These are phyloP conservation scores for Nymphaea colorata DNA, from an alignment of 164 flowering plant species.

Conservation along the genomic window DNA sequence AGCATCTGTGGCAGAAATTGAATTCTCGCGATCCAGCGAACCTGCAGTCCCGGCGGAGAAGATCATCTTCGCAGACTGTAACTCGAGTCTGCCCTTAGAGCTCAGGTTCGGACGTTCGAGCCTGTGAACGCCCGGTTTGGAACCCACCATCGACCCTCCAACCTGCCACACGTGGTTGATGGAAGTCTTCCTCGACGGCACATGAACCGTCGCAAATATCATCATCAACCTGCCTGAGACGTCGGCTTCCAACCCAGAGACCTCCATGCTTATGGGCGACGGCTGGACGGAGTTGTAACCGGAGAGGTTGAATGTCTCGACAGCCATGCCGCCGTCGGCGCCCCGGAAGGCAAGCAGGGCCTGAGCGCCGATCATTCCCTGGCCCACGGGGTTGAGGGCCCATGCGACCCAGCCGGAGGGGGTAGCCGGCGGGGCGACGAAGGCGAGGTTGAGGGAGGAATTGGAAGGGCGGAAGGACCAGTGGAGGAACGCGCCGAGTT, in stretches of 20 bases:
- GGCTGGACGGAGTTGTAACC: slow-evolving; percentile 4
- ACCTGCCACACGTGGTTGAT: slow-evolving; percentile 87
- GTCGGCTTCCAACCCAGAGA: slow-evolving; percentile 14
- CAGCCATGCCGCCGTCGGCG: not conserved
- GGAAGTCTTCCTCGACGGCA: slow-evolving; percentile 18
- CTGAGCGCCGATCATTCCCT: slow-evolving; percentile 2
- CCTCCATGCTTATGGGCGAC: slow-evolving; percentile 22
- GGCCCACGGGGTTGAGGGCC: not conserved
- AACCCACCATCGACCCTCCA: slow-evolving; percentile 24
- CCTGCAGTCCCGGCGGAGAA: not conserved
- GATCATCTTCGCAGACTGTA: not conserved
- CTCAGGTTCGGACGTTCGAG: not conserved
- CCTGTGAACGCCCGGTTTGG: not conserved
- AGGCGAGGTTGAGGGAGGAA: slow-evolving; percentile 1
- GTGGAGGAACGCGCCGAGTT: not conserved
- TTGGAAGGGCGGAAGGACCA: slow-evolving; percentile 1
- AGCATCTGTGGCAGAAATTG: not conserved
- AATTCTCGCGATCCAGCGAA: no score
- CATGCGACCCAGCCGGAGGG: slow-evolving; percentile 15
- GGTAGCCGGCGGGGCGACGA: not conserved
- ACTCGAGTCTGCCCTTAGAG: not conserved
- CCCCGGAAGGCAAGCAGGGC: slow-evolving; percentile 2
- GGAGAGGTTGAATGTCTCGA: slow-evolving; percentile 1
- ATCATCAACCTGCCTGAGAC: slow-evolving; percentile 16
- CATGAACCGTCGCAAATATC: slow-evolving; percentile 32